Base-by-base conservation (phyloP, 352 stramenopile species). In the Phytophthora constricta region DNA sequence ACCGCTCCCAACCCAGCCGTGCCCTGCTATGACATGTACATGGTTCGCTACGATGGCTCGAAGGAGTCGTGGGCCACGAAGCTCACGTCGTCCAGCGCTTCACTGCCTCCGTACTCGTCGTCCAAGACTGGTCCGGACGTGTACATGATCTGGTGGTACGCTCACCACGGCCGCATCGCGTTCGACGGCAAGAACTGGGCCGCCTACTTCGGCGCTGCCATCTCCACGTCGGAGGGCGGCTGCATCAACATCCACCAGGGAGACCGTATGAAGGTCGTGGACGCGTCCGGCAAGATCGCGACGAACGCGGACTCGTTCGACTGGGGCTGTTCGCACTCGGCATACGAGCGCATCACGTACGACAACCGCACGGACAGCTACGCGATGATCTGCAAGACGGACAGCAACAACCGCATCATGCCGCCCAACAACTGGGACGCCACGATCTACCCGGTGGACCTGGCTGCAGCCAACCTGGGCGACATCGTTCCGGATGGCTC, bases 381-480 rank as follows among this genome's bases (percentile, higher is more conserved):
- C 52, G 76, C 74, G 9, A 68, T 63, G 34, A 84, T 84, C 56
- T 82, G 78, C 28, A 86, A 84, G 67, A 86, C 77, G 9, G 77
- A 86, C 77, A 84, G 68, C 78, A 84, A 80, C 69, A 84, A 86
- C 72, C 78, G 78, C 62, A 84, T 86, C 72, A 86, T 84, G 60
- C 79, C 76, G 56, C 75, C 72, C 16, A 58, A 72, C 28, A 77
- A 74, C 28, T 77, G 66, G 47, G 69, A 71, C 47, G 62, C 71
- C 2, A 86, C 78, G n/a, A 76, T 86, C 69, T 84, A 82, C 65
- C 75, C 78, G 0, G 78, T 86, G 20, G 62, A 86, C 49, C 59
- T 86, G 20, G 78, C 39, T 0, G 75, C 72, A 0, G 72, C 78
- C 9, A 80, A 86, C 72, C 60, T 86, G 25, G 75, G 75, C 8